Base-by-base conservation (phyloP, 83 land plant genomes). In the Picea engelmannii region DNA sequence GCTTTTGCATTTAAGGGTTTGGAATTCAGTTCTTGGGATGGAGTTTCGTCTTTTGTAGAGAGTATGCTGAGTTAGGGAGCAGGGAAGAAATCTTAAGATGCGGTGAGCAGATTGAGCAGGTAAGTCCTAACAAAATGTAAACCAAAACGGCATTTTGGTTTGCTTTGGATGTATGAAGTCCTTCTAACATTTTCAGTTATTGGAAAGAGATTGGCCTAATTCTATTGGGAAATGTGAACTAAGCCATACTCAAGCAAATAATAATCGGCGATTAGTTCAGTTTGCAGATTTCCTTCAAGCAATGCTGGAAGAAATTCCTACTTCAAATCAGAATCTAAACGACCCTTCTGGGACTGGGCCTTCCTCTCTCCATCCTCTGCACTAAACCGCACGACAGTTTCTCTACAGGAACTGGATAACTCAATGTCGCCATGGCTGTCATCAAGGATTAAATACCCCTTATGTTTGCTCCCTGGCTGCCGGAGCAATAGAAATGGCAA, bases 91-190 rank as follows among this genome's bases (percentile, higher is more conserved):
- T 69, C 40, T 4, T 69, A 38, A 69, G 49, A 16, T 38, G 74
- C 40, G 74, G 74, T 38, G 49, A 69, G 42, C 74, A 69, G 47
- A 69, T 69, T 38, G 47, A 38, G 21, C 74, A 69, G 49, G 74
- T 38, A 42, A 69, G n/a, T 69, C 7, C 1, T 38, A 31, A 38
- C 21, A 40, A 38, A 23, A 24, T 27, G 12, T 66, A 23, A 13
- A 11, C 31, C 38, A 23, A 66, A 66, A 25, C 27, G 4, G 12
- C 38, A 66, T 13, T 24, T 23, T 25, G 1, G 15, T 38, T 16
- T 2, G 16, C 74, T 2, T 35, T 16, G 47, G 47, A 20, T 3
- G 31, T 38, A 1, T 47, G 10, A 47, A 0, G 2, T 47, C 7
- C 9, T 9, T 8, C 8, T 8, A 47, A 1, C 11, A 47, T 17